phyloP scores from a whole-genome alignment of 306 rosid genomes.

The Sicyos edulis region DNA sequence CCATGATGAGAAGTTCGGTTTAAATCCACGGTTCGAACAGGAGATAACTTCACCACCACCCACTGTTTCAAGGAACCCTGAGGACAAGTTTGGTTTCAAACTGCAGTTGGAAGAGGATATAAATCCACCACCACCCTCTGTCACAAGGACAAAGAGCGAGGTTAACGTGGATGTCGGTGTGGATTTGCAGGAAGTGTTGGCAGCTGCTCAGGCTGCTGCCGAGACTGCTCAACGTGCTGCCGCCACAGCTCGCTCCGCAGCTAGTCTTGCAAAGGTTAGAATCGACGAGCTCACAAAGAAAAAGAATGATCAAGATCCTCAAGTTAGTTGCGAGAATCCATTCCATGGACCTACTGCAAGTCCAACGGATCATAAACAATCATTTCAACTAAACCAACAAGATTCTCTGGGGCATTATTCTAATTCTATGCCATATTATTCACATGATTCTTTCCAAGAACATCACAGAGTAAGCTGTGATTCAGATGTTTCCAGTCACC shows the following conservation, averaged over 20 bases:
- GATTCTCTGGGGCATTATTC: conserved; percentile 30
- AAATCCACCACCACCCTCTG: neutral
- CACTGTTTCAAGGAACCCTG: conserved; percentile 30
- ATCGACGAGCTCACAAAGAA: conserved; percentile 60
- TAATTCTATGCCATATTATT: conserved; percentile 18
- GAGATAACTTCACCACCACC: neutral
- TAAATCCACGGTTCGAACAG: neutral
- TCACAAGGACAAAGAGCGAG: conserved; percentile 42
- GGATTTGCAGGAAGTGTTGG: conserved; percentile 78
- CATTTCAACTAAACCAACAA: conserved; percentile 23
- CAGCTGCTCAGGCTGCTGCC: conserved; percentile 93
- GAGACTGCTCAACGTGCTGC: conserved; percentile 91
- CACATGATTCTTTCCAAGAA: conserved; percentile 30
- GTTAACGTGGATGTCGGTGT: conserved; percentile 42
- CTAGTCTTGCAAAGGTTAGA: conserved; percentile 74
- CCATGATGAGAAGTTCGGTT: neutral
- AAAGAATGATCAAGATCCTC: conserved; percentile 34
- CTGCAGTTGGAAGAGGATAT: neutral
- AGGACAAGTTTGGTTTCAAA: neutral
- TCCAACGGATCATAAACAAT: conserved; percentile 29
- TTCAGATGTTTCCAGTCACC: conserved; percentile 37
- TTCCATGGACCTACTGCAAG: conserved; percentile 36
- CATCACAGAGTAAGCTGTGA: conserved; percentile 28
- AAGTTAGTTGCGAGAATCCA: conserved; percentile 48
- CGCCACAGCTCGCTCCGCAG: conserved; percentile 83